Conservation (phyloP, 495 filamentous ascomycete species). For the Staphylotrichum tortipilum region DNA sequence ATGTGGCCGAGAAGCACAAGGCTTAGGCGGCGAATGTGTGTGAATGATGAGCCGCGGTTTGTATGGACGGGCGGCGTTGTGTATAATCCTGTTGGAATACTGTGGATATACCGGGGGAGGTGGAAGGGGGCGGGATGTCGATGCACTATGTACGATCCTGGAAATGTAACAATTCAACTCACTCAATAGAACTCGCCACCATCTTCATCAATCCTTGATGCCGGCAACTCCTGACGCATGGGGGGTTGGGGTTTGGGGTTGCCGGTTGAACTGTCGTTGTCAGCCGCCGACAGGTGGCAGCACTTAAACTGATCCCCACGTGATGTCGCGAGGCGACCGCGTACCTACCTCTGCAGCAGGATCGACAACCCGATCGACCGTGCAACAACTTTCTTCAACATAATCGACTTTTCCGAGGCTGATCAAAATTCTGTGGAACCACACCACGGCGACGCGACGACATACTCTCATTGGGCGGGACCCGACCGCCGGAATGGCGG, state of each 20-base stretch:
- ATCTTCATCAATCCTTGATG: too few species aligned
- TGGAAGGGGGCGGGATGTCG: not conserved
- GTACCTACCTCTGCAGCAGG: not conserved
- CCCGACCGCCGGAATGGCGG: conserved; percentile 10
- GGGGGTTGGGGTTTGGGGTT: too few species aligned
- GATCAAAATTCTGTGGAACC: too few species aligned
- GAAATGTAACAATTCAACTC: not conserved
- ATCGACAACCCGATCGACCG: not conserved
- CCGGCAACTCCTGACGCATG: too few species aligned
- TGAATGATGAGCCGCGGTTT: not conserved
- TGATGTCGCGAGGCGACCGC: conserved; percentile 5
- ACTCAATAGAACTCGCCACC: too few species aligned
- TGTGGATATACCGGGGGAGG: not conserved
- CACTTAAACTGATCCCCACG: not conserved
- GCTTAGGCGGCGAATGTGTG: not conserved
- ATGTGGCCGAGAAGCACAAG: not conserved
- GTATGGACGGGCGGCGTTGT: not conserved
- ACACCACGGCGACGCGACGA: too few species aligned
- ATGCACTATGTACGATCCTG: not conserved
- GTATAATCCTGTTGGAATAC: conserved; percentile 5
- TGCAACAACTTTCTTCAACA: not conserved
- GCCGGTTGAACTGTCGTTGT: too few species aligned
- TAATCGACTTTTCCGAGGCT: too few species aligned
- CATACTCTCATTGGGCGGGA: too few species aligned
- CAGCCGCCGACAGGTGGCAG: not conserved